These are phyloP conservation scores for Cicer yamashitae DNA, from an alignment of 306 rosid species.

Conservation along the genomic window DNA sequence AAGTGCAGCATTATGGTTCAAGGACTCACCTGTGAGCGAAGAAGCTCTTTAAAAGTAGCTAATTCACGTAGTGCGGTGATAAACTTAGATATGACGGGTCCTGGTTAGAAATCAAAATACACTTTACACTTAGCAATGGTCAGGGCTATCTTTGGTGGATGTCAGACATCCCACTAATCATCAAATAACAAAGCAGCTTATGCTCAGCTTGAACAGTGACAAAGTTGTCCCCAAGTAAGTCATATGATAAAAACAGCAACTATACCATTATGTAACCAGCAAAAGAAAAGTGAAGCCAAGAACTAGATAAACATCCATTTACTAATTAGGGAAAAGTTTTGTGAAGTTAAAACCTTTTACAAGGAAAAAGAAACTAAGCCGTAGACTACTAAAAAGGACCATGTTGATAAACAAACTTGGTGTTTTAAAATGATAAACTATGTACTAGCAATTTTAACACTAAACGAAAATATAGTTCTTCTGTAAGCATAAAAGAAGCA, in stretches of 20 bases:
- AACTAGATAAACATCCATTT: conserved; percentile 22
- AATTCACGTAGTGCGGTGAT: conserved; percentile 76
- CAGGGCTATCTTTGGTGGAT: conserved; percentile 24
- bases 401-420: not conserved
- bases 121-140: conserved; percentile 27
- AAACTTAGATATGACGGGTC: conserved; percentile 92
- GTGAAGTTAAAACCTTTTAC: conserved; percentile 26
- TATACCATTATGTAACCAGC: conserved; percentile 1
- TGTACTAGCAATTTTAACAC: not conserved
- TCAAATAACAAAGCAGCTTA: conserved; percentile 34
- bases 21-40: conserved; percentile 87
- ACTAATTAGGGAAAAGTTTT: not conserved
- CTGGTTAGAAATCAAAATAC: conserved; percentile 58
- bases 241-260: conserved; percentile 23
- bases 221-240: conserved; percentile 30
- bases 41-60: conserved; percentile 92
- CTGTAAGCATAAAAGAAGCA: conserved; percentile 16
- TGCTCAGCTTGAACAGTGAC: conserved; percentile 37
- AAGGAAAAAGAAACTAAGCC: conserved; percentile 31
- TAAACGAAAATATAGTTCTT: not conserved
- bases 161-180: conserved; percentile 19
- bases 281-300: conserved; percentile 7
- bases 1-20: conserved; percentile 33
- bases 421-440: not conserved
- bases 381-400: conserved; percentile 24